Conservation (phyloP, 371 early-diverging fungal genomes). For the Mortierella sp. region DNA sequence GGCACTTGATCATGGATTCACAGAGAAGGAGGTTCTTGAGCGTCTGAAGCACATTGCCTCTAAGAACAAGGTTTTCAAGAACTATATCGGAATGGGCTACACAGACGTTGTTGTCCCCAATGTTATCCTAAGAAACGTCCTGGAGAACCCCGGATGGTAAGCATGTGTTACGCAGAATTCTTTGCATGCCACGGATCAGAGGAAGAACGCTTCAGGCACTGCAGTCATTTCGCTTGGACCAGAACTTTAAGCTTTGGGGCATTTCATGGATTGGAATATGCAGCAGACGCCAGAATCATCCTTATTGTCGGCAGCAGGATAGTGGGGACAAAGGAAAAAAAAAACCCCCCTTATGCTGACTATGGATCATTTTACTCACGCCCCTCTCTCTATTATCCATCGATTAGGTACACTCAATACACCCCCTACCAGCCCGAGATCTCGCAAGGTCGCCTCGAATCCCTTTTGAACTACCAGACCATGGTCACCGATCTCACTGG, state of each 20-base stretch:
- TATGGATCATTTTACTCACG: conserved; percentile 7
- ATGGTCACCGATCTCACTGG: conserved; percentile 95
- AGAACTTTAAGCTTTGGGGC: no score
- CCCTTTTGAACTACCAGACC: conserved; percentile 96
- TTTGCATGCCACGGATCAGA: no score
- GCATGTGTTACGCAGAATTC: conserved; percentile 56
- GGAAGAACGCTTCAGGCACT: no score
- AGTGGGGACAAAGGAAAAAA: no score
- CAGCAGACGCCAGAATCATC: no score
- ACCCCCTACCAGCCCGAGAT: conserved; percentile 99
- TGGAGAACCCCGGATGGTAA: conserved; percentile 99
- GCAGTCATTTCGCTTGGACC: no score
- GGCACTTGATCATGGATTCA: conserved; percentile 71
- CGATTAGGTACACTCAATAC: conserved; percentile 71
- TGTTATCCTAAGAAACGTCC: conserved; percentile 93
- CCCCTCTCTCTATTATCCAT: not conserved
- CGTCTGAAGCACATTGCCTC: conserved; percentile 83
- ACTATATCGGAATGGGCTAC: conserved; percentile 97
- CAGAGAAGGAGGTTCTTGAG: conserved; percentile 86
- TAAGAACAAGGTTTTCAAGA: conserved; percentile 89
- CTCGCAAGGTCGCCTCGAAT: conserved; percentile 96
- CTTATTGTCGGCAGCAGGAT: no score
- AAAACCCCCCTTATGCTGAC: no score
- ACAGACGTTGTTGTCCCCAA: conserved; percentile 89
- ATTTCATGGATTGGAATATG: no score